Base-by-base conservation (phyloP, 1,139 yeast genomes). In the Meyerozyma guilliermondii region DNA sequence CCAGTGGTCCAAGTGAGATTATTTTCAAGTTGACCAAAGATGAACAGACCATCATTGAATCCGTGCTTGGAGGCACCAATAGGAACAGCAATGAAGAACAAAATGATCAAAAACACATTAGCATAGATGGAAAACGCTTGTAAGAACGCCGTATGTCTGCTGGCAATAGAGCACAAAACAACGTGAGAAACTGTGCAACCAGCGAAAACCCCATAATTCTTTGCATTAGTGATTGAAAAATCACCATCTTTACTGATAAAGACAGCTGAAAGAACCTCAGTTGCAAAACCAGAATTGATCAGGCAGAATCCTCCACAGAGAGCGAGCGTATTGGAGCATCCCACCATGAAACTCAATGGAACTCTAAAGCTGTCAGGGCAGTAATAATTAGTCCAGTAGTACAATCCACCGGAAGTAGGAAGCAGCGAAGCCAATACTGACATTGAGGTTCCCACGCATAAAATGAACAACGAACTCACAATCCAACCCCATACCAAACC, bases 301-400 rank as follows among this genome's bases (percentile, higher is more conserved):
- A 70, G 60, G 50, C 74, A 68, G 40, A 65, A 54, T 0, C 71
- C 74, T 39, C 66, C 67, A 45, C 64, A 53, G 39, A 67, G 55
- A 1, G 71, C 71, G 37, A 68, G 46, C 2, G 71, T 51, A 46
- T 68, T 68, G 9, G 71, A 54, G 46, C 68, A 62, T 1, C 71
- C 74, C 37, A 62, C 56, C 24, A 62, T 43, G 43, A 64, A 66
- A 59, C 70, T 61, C 38, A 67, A 54, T 0, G 70, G 69, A 13
- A 66, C 66, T 41, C 70, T 52, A 16, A 56, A 38, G 3, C 49
- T 40, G 39, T 62, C 67, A 0, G 35, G 67, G 23, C 46, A 40
- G 39, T 42, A 47, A 42, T 45, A 42, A 41, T 45, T 45, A 18
- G 48, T 39, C 40, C 43, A 47, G 44, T 42, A 45, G 38, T 39